Base-by-base conservation (phyloP, 2,329 filamentous ascomycete species). In the Lachnellula hyalina region DNA sequence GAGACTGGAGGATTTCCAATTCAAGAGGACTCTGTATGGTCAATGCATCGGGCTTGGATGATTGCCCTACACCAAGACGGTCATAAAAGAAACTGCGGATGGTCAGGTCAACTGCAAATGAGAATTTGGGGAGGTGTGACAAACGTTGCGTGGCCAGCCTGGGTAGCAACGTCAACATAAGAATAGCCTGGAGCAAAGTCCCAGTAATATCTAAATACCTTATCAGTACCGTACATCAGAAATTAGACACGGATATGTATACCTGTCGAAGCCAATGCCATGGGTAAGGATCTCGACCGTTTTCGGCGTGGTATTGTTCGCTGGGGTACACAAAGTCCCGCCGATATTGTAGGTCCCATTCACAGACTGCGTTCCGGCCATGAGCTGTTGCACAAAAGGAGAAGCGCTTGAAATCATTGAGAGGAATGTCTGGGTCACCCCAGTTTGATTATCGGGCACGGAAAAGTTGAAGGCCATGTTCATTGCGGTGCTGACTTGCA, bases 141-240 rank as follows among this genome's bases (percentile, higher is more conserved):
- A 23, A 23, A 44, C 14, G 60, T 59, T 17, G 52, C 40, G 40
- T 55, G 59, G 15, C 52, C 49, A 11, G 76, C 71, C 9, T 73
- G 60, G 25, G 74, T 75, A 1, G 84, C 73, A n/a, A 69, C 69
- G 47, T 78, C 73, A 40, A 82, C 75, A 66, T 86, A 87, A 65
- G 77, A 82, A 71, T 87, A 86, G 65, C 53, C 50, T 5, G 47
- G 47, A 14, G 50, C 50, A 47, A 58, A 40, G 9, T 58, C 50
- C 50, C 53, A 58, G 38, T 55, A 55, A 11, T 21, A 35, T 41
- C 41, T 44, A 19, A 21, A 23, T 17, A 2, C 6, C 14, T 2
- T 40, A 15, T 40, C 19, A 21, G n/a, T 19, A 19, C 6, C 11
- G 9, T 23, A 23, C 4, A 12, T 12, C 3, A 2, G n/a, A 44